These are phyloP conservation scores for Flaveria brownii DNA, from an alignment of 129 eudicot species.

Conservation along the genomic window DNA sequence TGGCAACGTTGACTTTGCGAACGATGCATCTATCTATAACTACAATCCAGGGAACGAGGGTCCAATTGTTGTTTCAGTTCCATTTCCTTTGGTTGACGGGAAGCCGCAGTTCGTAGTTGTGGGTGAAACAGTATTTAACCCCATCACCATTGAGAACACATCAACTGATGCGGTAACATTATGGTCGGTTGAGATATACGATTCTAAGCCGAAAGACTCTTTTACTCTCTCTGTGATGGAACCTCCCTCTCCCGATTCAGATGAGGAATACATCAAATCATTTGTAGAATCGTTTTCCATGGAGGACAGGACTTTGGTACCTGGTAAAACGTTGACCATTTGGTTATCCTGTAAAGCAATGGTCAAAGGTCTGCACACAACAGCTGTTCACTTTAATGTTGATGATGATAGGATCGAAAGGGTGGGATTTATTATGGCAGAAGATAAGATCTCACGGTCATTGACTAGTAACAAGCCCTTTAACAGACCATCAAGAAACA, in stretches of 20 bases:
- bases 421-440: constrained; percentile 72
- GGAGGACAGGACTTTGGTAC: constrained; percentile 70
- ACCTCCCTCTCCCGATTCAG: constrained; percentile 67
- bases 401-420: constrained; percentile 74
- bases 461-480: constrained; percentile 62
- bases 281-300: constrained; percentile 56
- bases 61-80: constrained; percentile 55
- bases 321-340: constrained; percentile 51
- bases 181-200: constrained; percentile 68
- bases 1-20: constrained; percentile 72
- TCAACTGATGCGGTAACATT: constrained; percentile 57
- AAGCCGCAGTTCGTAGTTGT: constrained; percentile 66
- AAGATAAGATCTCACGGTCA: constrained; percentile 70
- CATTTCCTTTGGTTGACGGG: constrained; percentile 65
- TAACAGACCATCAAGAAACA: constrained; percentile 49
- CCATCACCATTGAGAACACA: constrained; percentile 61
- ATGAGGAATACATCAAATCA: constrained; percentile 37
- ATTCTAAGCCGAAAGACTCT: constrained; percentile 72
- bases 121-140: constrained; percentile 54
- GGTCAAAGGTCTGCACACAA: constrained; percentile 66
- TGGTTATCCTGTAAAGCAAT: constrained; percentile 85
- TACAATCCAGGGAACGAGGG: constrained; percentile 61
- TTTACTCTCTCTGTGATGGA: constrained; percentile 83
- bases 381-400: constrained; percentile 68
- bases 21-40: constrained; percentile 44